Conservation (phyloP, 2,329 filamentous ascomycete genomes). For the Colletotrichum sp. region DNA sequence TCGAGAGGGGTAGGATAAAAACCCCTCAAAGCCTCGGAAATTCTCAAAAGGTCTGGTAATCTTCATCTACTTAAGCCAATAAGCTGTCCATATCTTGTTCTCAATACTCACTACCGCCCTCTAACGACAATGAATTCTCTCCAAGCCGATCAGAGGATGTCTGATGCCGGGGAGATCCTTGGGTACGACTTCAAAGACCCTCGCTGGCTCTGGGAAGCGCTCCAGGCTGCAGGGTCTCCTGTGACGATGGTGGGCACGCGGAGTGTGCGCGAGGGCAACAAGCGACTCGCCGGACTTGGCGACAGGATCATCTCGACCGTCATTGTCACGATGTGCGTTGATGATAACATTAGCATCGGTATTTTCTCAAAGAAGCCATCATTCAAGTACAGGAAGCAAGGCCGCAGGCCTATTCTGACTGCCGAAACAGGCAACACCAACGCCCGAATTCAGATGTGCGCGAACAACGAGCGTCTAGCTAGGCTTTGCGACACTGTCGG, state of each 20-base stretch:
- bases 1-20: background rate
- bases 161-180: background rate
- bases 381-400: background rate
- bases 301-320: background rate
- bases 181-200: background rate
- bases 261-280: background rate
- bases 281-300: background rate
- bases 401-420: background rate
- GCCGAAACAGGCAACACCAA: background rate
- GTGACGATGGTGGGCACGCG: background rate
- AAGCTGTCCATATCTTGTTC: background rate
- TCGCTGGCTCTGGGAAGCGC: background rate
- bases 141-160: background rate
- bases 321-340: background rate
- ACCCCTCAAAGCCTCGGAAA: background rate
- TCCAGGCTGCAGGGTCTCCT: background rate
- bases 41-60: background rate
- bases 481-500: background rate
- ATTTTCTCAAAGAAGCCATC: background rate
- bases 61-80: background rate
- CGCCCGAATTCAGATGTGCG: background rate
- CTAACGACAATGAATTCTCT: background rate
- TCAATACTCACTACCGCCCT: background rate
- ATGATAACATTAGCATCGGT: background rate
- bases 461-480: background rate